Conservation (phyloP, 768 basidiomycete species). For the Sporobolomyces pararoseus region DNA sequence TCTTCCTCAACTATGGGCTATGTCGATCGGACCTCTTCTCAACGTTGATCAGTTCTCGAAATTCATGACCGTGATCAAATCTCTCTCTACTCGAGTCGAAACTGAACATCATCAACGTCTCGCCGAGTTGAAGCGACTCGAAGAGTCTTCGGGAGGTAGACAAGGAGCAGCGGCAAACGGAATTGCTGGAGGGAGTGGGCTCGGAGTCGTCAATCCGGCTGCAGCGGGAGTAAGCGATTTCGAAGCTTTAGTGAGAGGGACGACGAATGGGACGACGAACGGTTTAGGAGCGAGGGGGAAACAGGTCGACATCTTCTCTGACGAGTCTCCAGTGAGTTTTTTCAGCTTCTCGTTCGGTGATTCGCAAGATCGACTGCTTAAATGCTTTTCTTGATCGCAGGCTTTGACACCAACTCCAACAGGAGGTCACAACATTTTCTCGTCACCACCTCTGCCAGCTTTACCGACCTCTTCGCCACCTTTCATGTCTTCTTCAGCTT, state of each 20-base stretch:
- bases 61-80: conserved; percentile 68
- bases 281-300: conserved; percentile 19
- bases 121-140: conserved; percentile 83
- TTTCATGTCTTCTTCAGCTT: conserved; percentile 8
- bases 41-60: conserved; percentile 66
- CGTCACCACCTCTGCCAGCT: conserved; percentile 14
- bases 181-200: conserved; percentile 44
- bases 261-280: conserved; percentile 10
- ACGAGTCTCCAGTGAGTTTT: conserved; percentile 19
- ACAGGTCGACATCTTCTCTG: conserved; percentile 37
- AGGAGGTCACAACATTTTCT: background rate
- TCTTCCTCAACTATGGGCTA: conserved; percentile 86
- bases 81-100: conserved; percentile 73
- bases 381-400: background rate
- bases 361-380: background rate
- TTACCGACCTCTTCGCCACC: conserved; percentile 6
- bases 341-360: background rate
- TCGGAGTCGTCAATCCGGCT: conserved; percentile 47
- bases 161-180: background rate
- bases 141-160: conserved; percentile 54
- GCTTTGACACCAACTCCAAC: conserved; percentile 18
- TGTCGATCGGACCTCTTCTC: conserved; percentile 70
- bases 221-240: conserved; percentile 65
- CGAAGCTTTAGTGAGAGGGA: conserved; percentile 67
- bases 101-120: conserved; percentile 87